Evolutionary conservation across 805 yeast genomes (phyloP).

Genomic region (Yamadazyma akitaensis): DNA sequence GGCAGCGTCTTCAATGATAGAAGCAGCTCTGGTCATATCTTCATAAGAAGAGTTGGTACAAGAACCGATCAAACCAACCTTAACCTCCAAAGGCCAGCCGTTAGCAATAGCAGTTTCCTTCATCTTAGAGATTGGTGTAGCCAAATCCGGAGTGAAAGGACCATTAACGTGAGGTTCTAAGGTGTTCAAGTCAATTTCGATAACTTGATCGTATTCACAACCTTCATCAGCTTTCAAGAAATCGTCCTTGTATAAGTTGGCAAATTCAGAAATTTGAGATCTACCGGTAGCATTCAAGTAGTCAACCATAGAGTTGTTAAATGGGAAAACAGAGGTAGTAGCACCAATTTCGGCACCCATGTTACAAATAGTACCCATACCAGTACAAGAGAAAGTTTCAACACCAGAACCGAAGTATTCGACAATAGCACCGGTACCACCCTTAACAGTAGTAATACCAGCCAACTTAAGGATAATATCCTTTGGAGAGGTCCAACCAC

Average conservation of each 20-base stretch:
- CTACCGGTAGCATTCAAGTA: slow-evolving; percentile 87
- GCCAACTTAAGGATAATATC: slow-evolving; percentile 92
- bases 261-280: slow-evolving; percentile 79
- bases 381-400: slow-evolving; percentile 88
- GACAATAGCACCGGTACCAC: slow-evolving; percentile 96
- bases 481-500: slow-evolving; percentile 97
- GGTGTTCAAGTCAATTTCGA: slow-evolving; percentile 84
- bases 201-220: slow-evolving; percentile 88
- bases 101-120: slow-evolving; percentile 78
- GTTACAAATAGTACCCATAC: slow-evolving; percentile 99
- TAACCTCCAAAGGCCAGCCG: slow-evolving; percentile 90
- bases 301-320: slow-evolving; percentile 82
- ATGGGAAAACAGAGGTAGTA: slow-evolving; percentile 96
- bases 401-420: slow-evolving; percentile 98
- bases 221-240: slow-evolving; percentile 85
- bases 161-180: slow-evolving; percentile 97
- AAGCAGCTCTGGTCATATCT: slow-evolving; percentile 96
- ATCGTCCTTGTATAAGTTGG: slow-evolving; percentile 59
- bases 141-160: slow-evolving; percentile 97
- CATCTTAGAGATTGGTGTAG: slow-evolving; percentile 89
- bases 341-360: slow-evolving; percentile 99
- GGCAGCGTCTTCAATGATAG: slow-evolving; percentile 88
- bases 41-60: slow-evolving; percentile 98
- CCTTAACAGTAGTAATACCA: slow-evolving; percentile 92
- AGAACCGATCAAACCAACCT: slow-evolving; percentile 95